Base-by-base conservation (phyloP, 2,329 filamentous ascomycete species). In the Thielaviopsis populi region DNA sequence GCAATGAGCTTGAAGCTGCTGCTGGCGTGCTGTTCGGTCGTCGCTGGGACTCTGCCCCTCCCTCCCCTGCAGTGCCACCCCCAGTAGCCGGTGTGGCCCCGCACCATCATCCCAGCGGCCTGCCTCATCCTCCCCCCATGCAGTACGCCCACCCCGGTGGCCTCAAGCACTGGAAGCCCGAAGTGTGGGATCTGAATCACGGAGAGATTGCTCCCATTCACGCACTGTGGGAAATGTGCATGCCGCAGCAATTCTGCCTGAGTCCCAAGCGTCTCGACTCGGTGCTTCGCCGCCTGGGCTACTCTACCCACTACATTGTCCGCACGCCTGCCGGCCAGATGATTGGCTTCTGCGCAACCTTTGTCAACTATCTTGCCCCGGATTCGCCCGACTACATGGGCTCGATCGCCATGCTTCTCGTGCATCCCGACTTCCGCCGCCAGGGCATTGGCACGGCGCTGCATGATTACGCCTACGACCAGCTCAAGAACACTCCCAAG, bases 331-430 rank as follows among this genome's bases (percentile, higher is more conserved):
- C 70, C 11, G 75, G 71, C 2, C 73, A 75, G 42, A 68, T 81
- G 27, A 69, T 84, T 43, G 82, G 81, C 0, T 84, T 84, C 67
- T 84, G 81, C 68, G 81, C 81, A 10, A 83, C 81, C 8, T 84
- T 81, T 69, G 79, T 81, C 37, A 82, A 79, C 3, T 83, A 80
- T 70, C 76, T 78, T 56, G 79, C 82, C 67, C 77, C 77, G 67
- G 77, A 75, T 46, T 77, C 75, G 22, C 78, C 82, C 67, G 75
- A 75, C 41, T 73, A 83, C 48, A 75, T 84, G 58, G 82, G 81
- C 8, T 84, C 80, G 2, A 69, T 85, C 40, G 81, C 81, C 11
- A 71, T 77, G 11, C 70, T 85, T 33, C 70, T 84, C 41, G 81
- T 84, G 22, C 76, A 75, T 40, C 73, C 77, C 41, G 72, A 75